Conservation (phyloP, 345 rosid species). For the Citropsis articulata region DNA sequence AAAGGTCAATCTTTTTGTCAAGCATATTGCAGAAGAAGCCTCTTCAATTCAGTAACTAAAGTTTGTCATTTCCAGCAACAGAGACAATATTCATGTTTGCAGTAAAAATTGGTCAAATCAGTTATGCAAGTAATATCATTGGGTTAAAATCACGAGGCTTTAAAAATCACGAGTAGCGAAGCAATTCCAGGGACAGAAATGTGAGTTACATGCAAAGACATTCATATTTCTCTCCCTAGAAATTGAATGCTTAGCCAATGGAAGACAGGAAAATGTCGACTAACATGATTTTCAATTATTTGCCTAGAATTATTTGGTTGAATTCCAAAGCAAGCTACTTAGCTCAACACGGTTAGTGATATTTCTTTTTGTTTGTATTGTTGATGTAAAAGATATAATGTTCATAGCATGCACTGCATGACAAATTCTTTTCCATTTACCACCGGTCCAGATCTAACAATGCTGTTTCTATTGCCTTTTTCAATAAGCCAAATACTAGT, state of each 20-base stretch:
- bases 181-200: background rate
- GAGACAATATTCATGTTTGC: background rate
- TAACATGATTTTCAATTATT: background rate
- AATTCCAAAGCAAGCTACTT: background rate
- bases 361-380: background rate
- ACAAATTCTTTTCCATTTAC: background rate
- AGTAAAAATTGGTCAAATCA: background rate
- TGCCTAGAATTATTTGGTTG: background rate
- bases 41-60: background rate
- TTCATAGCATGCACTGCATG: background rate
- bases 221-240: background rate
- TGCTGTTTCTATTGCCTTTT: background rate
- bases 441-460: background rate
- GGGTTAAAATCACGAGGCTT: background rate
- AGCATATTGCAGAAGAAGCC: background rate
- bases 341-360: background rate
- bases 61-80: background rate
- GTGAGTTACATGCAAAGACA: background rate
- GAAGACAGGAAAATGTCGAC: background rate
- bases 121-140: background rate
- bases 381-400: background rate
- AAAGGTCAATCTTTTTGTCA: background rate
- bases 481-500: background rate
- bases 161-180: background rate
- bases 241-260: background rate